Conservation (phyloP, 352 stramenopile genomes). For the Globisporangium parvum region DNA sequence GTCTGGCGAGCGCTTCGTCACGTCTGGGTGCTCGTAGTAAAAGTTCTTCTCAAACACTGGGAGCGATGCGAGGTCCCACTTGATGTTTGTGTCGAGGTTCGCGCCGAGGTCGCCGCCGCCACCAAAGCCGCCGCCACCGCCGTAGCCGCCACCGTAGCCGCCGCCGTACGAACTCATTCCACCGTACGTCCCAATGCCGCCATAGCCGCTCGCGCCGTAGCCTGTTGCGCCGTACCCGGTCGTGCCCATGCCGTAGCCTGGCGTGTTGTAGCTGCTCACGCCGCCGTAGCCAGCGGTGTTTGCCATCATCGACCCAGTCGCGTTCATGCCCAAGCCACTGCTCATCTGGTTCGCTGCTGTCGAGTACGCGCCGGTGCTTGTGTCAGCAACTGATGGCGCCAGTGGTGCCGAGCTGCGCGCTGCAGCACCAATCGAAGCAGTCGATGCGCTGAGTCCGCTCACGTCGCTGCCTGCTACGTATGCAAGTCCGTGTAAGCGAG, state of each 20-base stretch:
- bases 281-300: slow-evolving; percentile 10
- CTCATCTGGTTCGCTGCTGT: slow-evolving; percentile 4
- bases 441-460: not conserved
- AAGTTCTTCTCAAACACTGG: slow-evolving; percentile 99
- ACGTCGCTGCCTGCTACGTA: not conserved
- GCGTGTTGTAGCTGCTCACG: slow-evolving; percentile 17
- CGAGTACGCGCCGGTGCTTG: slow-evolving; percentile 8
- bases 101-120: slow-evolving; percentile 76
- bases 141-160: slow-evolving; percentile 20
- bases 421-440: not conserved
- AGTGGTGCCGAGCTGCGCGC: not conserved
- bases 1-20: slow-evolving; percentile 85
- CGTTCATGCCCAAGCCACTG: slow-evolving; percentile 11
- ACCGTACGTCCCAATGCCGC: slow-evolving; percentile 22
- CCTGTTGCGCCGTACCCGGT: slow-evolving; percentile 18
- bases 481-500: not conserved
- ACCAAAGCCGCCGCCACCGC: slow-evolving; percentile 26
- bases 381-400: not conserved
- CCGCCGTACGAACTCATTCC: slow-evolving; percentile 21
- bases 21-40: slow-evolving; percentile 98
- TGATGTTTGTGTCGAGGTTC: slow-evolving; percentile 90
- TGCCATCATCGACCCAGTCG: slow-evolving; percentile 11
- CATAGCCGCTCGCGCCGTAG: slow-evolving; percentile 17
- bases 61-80: slow-evolving; percentile 93
- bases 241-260: slow-evolving; percentile 21